Evolutionary conservation across 2,329 filamentous ascomycete species (phyloP), one percentile per base, ranked within the genome.

Genomic region (Didymella pinodella): DNA sequence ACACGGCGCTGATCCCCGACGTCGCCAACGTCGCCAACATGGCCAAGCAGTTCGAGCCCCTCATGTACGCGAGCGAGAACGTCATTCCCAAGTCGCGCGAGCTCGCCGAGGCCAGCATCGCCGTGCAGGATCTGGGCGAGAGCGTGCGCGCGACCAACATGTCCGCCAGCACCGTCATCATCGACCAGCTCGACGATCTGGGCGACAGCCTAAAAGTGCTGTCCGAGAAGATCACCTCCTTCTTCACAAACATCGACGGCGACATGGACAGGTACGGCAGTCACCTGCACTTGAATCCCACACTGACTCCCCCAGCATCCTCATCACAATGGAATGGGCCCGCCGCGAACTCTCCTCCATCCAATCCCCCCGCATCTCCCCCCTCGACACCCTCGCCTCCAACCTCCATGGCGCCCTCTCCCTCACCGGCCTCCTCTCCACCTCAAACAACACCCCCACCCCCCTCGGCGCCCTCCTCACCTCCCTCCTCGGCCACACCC

Each of bases 251-350:
- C 65, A 92, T 98, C 12, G 92, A 97, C 69, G 91, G 92, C 26
- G 94, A 97, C 71, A 90, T 98, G 68, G 94, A 97, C 74, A 90
- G 85, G 86, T 88, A 81, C 68, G 81, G 78, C 55, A 3, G 0
- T 8, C 11, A 18, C 22, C 3, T 18, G 20, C 16, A 2, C 1
- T 11, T n/a, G 36, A 18, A 18, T 18, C 32, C 46, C 49, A 26
- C 18, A 22, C 46, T 59, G 28, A 69, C 63, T 57, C 72, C 48
- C 49, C 20, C 70, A 89, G 90, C 60, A 96, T 97, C 66, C 84
- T 98, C 34, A 90, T 95, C 61, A 92, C 96, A 50, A 97, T 98
- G 93, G 92, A 97, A 74, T 97, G 94, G 94, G 91, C 92, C 14
- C 90, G 90, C 72, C 88, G 93, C 65, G 93, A 97, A 76, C 86